Percentiles rank a stretch among this genome's conserved stretches.
phyloP scores from a whole-genome alignment of 2,329 filamentous ascomycete species.

The Fusarium torreyae region DNA sequence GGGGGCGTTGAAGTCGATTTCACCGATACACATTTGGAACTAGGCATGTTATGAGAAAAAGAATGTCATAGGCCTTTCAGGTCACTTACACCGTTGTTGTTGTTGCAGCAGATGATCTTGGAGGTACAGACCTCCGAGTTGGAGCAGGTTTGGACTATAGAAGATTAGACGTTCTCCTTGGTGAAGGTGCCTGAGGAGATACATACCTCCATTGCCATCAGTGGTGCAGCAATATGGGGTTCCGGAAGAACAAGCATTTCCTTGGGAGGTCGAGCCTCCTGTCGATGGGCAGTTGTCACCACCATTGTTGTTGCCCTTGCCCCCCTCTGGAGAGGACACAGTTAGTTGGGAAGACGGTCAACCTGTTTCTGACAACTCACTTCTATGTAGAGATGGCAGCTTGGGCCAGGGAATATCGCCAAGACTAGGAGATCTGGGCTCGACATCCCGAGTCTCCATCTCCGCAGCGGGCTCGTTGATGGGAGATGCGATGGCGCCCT shows the following conservation, averaged over 20 bases:
- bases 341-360: not conserved
- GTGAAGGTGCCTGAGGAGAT: not conserved
- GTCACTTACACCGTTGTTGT: conserved; percentile 44
- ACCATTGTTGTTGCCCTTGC: too few species aligned
- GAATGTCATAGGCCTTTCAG: accelerated
- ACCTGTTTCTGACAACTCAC: not conserved
- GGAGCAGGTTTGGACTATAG: conserved; percentile 28
- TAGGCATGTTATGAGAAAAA: conserved; percentile 8
- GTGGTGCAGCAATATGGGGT: conserved; percentile 40
- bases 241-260: conserved; percentile 30
- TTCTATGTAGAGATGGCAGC: not conserved
- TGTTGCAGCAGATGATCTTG: conserved; percentile 48
- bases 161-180: not conserved
- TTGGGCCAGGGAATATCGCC: conserved; percentile 34
- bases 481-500: conserved; percentile 28
- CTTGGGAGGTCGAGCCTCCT: conserved; percentile 1
- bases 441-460: conserved; percentile 25
- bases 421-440: conserved; percentile 15
- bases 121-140: conserved; percentile 35
- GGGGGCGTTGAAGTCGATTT: conserved; percentile 43
- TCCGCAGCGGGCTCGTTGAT: not conserved
- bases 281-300: too few species aligned
- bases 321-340: not conserved
- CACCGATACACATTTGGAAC: conserved; percentile 47
- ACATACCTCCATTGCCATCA: conserved; percentile 33